Base-by-base conservation (phyloP, 768 basidiomycete genomes). In the Russula lepida region DNA sequence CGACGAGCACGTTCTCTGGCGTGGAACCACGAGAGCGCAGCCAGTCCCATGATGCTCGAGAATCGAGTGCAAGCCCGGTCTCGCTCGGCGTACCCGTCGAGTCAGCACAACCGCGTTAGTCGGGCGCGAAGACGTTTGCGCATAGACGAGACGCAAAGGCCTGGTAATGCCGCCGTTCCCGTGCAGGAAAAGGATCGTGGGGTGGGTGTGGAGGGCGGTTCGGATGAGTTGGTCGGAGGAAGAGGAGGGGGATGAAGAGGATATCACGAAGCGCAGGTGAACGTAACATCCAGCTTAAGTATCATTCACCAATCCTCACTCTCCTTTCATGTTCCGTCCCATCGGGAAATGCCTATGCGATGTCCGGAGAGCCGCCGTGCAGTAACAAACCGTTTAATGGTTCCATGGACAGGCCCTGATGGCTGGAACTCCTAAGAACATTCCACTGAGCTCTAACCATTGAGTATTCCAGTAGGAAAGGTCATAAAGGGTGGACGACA, bases 21-120 rank as follows among this genome's bases (percentile, higher is more conserved):
- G 71, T 71, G 11, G 84, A 85, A 19, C 86, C 86, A 25, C 81
- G 77, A 8, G 71, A 70, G 9, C 83, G 68, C 7, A 93, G 73
- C 86, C 87, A 97, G 68, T 89, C 81, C 81, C 85, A 95, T 0
- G 86, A 90, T 0, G 90, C 81, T 43, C 82, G 77, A 1, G 89
- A 92, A 69, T 98, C 90, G 2, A 69, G 73, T 1, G 82, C 71
- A 0, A 98, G 75, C 0, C 95, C 95, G 11, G 70, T 71, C 71
- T 95, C 88, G 28, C 81, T 85, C 0, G 95, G 95, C 0, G 72
- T 71, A 0, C 92, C 92, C 1, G 81, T 79, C 58, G 92, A 95
- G 69, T 98, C 93, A 2, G 77, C 95, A 68, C 88, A 98, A 1
- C 95, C 95, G 52, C 95, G 83, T 71, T 98, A 98, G 73, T 98